Evolutionary conservation across 305 asterid genomes (phyloP).

Genomic region (Solanum chacoense): DNA sequence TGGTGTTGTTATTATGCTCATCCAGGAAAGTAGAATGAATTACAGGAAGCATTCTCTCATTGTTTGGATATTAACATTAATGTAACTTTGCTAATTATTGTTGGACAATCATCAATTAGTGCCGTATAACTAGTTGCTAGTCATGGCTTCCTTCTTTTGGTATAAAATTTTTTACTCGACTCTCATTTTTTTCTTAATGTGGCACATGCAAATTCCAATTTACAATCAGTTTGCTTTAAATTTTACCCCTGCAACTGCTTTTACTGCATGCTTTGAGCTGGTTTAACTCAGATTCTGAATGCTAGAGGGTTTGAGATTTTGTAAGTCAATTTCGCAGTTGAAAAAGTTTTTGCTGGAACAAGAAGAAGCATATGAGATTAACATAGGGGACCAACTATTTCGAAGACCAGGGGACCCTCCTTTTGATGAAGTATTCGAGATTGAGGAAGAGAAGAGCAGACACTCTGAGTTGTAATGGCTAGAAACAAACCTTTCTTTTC

Average conservation of each 20-base stretch:
- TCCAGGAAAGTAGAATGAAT: not conserved
- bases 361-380: slow-evolving; percentile 73
- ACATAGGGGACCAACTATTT: slow-evolving; percentile 58
- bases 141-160: not conserved
- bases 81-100: not conserved
- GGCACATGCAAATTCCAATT: not conserved
- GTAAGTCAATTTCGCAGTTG: slow-evolving; percentile 28
- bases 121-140: not conserved
- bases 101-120: not conserved
- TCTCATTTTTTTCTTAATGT: not conserved
- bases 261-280: not conserved
- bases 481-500: not conserved
- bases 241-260: not conserved
- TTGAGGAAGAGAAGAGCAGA: slow-evolving; percentile 21
- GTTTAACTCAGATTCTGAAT: not conserved
- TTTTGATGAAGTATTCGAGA: slow-evolving; percentile 50
- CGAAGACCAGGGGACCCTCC: slow-evolving; percentile 78
- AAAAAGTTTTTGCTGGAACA: slow-evolving; percentile 61
- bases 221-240: not conserved
- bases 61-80: not conserved
- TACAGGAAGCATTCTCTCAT: not conserved
- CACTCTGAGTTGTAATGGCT: slow-evolving; percentile 44
- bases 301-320: not conserved
- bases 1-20: not conserved
- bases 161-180: not conserved